Percentiles rank a stretch among this genome's conserved stretches.
phyloP scores from a whole-genome alignment of 2,329 filamentous ascomycete genomes.

The Curvularia verruculosa region DNA sequence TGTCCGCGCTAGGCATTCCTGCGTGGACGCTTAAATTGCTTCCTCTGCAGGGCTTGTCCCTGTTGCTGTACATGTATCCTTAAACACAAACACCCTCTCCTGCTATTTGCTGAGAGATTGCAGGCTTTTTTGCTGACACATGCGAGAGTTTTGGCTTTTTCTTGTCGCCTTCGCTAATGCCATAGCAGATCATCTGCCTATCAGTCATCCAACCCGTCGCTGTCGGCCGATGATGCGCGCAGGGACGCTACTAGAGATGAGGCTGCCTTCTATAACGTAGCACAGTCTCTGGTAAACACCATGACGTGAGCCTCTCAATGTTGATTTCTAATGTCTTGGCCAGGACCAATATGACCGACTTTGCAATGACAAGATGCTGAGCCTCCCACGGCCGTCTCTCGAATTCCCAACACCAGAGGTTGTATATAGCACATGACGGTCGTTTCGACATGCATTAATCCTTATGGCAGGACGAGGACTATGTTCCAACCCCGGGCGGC shows the following conservation, averaged over 20 bases:
- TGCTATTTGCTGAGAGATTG: slow-evolving; percentile 1
- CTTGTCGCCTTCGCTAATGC: slow-evolving; percentile 14
- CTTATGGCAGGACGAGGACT: slow-evolving; percentile 35
- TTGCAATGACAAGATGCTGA: slow-evolving; percentile 32
- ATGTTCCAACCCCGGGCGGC: slow-evolving; percentile 43
- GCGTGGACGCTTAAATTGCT: not conserved
- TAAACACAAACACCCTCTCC: slow-evolving; percentile 3
- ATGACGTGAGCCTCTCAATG: not conserved
- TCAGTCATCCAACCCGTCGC: slow-evolving; percentile 53
- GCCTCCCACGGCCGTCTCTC: slow-evolving; percentile 26
- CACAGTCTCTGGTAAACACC: slow-evolving; percentile 61
- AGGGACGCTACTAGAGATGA: slow-evolving; percentile 70
- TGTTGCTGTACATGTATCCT: slow-evolving; percentile 3
- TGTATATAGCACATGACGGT: not conserved
- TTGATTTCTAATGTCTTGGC: slow-evolving; percentile 25
- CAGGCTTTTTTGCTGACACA: not conserved
- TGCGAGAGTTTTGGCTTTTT: not conserved
- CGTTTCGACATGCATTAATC: not conserved
- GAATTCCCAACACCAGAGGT: slow-evolving; percentile 37
- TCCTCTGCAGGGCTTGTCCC: slow-evolving; percentile 6
- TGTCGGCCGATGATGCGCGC: slow-evolving; percentile 57
- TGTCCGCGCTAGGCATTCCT: slow-evolving; percentile 9
- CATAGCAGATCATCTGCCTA: slow-evolving; percentile 56
- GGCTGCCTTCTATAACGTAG: slow-evolving; percentile 65
- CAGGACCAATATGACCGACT: slow-evolving; percentile 45